These are phyloP conservation scores for Papilionanthe hybrid DNA, from an alignment of 116 monocot species.

Conservation along the genomic window DNA sequence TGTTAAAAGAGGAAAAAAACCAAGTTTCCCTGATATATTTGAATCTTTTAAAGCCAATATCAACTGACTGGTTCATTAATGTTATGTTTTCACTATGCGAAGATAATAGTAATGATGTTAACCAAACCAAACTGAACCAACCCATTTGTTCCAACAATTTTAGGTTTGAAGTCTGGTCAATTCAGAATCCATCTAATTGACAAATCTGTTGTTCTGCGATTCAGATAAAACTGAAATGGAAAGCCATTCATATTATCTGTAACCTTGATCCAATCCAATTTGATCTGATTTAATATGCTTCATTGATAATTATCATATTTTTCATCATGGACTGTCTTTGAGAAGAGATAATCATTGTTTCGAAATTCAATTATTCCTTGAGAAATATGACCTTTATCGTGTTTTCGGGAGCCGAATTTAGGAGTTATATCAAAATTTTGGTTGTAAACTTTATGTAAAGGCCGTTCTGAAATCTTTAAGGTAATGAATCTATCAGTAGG, in stretches of 20 bases:
- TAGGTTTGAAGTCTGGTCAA: background rate
- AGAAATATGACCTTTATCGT: background rate
- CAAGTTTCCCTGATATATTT: background rate
- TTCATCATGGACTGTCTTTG: background rate
- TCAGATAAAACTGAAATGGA: background rate
- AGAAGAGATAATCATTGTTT: background rate
- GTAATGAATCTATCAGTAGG: too few species aligned
- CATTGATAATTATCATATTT: background rate
- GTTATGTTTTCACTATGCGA: background rate
- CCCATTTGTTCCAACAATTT: background rate
- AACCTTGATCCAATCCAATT: background rate
- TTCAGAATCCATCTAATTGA: background rate
- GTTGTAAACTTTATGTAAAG: too few species aligned
- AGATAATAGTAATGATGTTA: background rate
- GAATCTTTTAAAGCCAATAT: background rate
- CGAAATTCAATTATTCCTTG: background rate
- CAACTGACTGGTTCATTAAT: background rate
- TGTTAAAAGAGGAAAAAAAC: background rate
- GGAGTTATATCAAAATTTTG: too few species aligned
- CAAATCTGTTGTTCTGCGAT: background rate
- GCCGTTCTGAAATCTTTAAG: too few species aligned
- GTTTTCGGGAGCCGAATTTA: too few species aligned
- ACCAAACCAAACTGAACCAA: background rate
- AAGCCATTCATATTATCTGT: background rate
- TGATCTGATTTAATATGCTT: background rate